Percentiles rank a stretch among this genome's conserved stretches.
These are phyloP conservation scores for Immersiella caudata DNA, from an alignment of 495 filamentous ascomycete species.

Conservation along the genomic window DNA sequence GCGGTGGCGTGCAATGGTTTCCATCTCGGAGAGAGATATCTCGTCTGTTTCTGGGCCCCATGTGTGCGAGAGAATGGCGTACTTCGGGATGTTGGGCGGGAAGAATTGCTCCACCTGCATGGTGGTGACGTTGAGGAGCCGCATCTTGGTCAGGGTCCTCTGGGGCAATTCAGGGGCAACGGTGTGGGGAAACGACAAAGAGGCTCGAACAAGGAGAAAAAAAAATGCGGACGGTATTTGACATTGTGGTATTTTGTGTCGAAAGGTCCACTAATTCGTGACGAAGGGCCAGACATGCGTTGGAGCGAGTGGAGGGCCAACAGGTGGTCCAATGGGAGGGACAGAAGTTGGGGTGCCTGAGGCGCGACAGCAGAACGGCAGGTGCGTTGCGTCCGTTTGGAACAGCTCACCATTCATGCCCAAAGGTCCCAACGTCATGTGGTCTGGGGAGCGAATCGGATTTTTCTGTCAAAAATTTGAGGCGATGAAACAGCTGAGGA, in stretches of 20 bases:
- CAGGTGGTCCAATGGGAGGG: conserved; percentile 29
- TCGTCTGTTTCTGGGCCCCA: conserved; percentile 41
- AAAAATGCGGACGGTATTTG: conserved; percentile 6
- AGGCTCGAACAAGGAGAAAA: neutral
- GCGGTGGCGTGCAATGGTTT: conserved; percentile 24
- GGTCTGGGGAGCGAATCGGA: neutral
- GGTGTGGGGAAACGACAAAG: neutral
- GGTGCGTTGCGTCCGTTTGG: neutral
- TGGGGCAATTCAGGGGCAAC: neutral
- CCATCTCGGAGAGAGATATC: conserved; percentile 34
- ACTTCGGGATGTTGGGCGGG: conserved; percentile 35
- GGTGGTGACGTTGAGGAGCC: conserved; percentile 42
- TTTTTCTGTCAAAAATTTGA: neutral
- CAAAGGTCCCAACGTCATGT: neutral
- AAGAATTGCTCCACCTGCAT: conserved; percentile 41
- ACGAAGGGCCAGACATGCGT: conserved; percentile 7
- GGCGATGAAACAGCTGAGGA: neutral
- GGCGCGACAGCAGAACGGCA: neutral
- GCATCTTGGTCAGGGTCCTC: conserved; percentile 31
- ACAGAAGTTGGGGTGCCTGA: neutral
- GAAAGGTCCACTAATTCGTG: neutral
- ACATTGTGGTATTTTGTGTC: neutral
- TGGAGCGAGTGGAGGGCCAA: conserved; percentile 25
- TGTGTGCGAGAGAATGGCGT: conserved; percentile 51
- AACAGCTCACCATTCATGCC: neutral